These are phyloP conservation scores for Cladosporium sp. DNA, from an alignment of 2,329 filamentous ascomycete species.

Conservation along the genomic window DNA sequence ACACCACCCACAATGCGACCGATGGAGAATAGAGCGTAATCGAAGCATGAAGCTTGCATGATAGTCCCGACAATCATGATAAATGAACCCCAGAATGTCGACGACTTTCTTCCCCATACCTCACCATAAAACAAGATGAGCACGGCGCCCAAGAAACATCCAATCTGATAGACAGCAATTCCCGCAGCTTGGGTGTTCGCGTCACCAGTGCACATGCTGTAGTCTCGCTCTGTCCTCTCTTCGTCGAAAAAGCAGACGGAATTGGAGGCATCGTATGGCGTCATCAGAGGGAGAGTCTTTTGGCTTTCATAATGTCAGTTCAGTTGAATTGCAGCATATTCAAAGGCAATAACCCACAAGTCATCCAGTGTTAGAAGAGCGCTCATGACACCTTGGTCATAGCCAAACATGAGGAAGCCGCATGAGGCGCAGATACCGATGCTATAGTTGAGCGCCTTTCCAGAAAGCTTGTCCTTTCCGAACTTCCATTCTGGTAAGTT, in stretches of 20 bases:
- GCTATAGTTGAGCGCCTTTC: constrained; percentile 4
- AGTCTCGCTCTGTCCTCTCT: neutral
- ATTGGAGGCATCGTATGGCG: neutral
- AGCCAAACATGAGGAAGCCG: constrained; percentile 9
- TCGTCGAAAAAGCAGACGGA: neutral
- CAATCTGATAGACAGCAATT: constrained; percentile 21
- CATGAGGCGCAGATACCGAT: constrained; percentile 6
- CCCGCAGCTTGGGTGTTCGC: constrained; percentile 39
- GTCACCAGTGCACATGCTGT: constrained; percentile 14
- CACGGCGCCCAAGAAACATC: constrained; percentile 6
- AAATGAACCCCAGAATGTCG: constrained; percentile 15
- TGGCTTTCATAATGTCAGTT: constrained; percentile 28
- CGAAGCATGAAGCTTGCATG: constrained; percentile 43
- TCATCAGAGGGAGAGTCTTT: constrained; percentile 7
- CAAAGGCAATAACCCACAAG: neutral
- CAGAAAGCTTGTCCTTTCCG: neutral
- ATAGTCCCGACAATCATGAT: constrained; percentile 46
- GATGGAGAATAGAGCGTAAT: constrained; percentile 40
- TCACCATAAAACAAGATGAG: constrained; percentile 9
- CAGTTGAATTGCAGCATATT: constrained; percentile 36
- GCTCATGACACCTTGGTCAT: constrained; percentile 45
- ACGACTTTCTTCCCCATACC: constrained; percentile 5
- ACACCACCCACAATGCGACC: constrained; percentile 49
- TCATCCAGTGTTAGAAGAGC: constrained; percentile 45
- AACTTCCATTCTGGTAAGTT: constrained; percentile 6